phyloP scores from a whole-genome alignment of 805 yeast species.

The Kodamaea leandrae region DNA sequence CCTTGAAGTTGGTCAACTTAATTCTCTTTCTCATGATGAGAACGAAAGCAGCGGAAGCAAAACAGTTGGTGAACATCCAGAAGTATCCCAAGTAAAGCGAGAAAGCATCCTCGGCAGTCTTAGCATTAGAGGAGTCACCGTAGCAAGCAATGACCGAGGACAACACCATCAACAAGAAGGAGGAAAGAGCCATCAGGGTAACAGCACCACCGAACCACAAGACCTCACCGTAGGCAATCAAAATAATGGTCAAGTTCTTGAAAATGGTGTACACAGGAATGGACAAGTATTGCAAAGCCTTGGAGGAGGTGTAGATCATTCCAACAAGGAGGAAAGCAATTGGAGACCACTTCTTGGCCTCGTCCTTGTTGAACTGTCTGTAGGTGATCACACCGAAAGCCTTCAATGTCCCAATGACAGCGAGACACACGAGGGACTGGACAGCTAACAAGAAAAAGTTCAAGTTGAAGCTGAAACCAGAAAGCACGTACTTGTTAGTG shows the following conservation, averaged over 20 bases:
- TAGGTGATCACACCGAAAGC: constrained; percentile 73
- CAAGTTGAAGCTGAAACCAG: constrained; percentile 68
- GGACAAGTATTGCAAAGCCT: constrained; percentile 85
- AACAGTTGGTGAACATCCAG: constrained; percentile 96
- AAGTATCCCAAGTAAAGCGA: constrained; percentile 72
- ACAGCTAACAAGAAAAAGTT: constrained; percentile 87
- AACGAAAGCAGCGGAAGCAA: constrained; percentile 91
- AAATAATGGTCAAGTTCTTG: constrained; percentile 93
- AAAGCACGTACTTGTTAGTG: constrained; percentile 91
- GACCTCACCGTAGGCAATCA: constrained; percentile 98
- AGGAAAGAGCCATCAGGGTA: constrained; percentile 82
- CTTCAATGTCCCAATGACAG: constrained; percentile 71
- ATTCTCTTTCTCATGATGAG: constrained; percentile 96
- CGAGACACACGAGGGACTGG: constrained; percentile 81
- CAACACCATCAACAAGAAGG: constrained; percentile 88
- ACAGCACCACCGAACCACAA: constrained; percentile 94
- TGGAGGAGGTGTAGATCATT: constrained; percentile 95
- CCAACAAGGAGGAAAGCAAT: constrained; percentile 83
- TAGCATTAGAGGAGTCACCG: constrained; percentile 61
- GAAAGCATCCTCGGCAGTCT: constrained; percentile 40
- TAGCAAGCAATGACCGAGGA: constrained; percentile 95
- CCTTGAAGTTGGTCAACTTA: constrained; percentile 94
- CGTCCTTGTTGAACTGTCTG: constrained; percentile 80
- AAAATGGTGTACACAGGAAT: constrained; percentile 97
- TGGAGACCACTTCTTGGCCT: constrained; percentile 95